Conservation (phyloP, 73 alveolate genomes). For the Symbiodinium natans region DNA sequence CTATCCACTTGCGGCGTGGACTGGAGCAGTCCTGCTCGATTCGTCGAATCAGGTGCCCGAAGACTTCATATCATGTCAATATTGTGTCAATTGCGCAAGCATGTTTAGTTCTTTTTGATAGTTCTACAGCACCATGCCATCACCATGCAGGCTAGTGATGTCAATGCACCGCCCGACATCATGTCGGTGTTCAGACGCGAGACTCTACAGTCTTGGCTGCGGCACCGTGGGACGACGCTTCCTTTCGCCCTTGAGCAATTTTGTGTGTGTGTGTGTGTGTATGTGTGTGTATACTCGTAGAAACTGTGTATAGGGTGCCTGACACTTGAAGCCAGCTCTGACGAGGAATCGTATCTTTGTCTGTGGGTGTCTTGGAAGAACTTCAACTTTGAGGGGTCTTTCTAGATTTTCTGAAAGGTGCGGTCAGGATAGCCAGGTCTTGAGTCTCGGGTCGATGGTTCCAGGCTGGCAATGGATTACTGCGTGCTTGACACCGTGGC, state of each 20-base stretch:
- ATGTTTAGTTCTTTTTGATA: too few relatives aligned
- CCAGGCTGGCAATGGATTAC: slow-evolving; percentile 40
- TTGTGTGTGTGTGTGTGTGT: too few relatives aligned
- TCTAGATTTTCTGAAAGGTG: too few relatives aligned
- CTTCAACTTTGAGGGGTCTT: not conserved
- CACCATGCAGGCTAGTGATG: not conserved
- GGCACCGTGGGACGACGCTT: slow-evolving; percentile 28
- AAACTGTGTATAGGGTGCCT: not conserved
- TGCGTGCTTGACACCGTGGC: slow-evolving; percentile 54
- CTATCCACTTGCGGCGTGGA: slow-evolving; percentile 22
- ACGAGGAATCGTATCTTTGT: slow-evolving; percentile 77
- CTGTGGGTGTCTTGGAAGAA: slow-evolving; percentile 51
- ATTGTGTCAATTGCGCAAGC: too few relatives aligned
- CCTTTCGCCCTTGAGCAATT: too few relatives aligned
- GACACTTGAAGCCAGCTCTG: too few relatives aligned
- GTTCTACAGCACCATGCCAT: not conserved
- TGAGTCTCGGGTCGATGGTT: not conserved
- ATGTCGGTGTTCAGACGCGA: slow-evolving; percentile 50
- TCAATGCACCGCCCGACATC: slow-evolving; percentile 3
- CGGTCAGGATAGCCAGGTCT: too few relatives aligned
- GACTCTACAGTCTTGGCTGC: slow-evolving; percentile 10
- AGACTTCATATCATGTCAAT: too few relatives aligned
- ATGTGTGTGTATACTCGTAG: too few relatives aligned
- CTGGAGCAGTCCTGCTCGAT: slow-evolving; percentile 64
- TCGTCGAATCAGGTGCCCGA: slow-evolving; percentile 21